Base-by-base conservation (phyloP, 768 basidiomycete species). In the Neoboletus subvelutipes region DNA sequence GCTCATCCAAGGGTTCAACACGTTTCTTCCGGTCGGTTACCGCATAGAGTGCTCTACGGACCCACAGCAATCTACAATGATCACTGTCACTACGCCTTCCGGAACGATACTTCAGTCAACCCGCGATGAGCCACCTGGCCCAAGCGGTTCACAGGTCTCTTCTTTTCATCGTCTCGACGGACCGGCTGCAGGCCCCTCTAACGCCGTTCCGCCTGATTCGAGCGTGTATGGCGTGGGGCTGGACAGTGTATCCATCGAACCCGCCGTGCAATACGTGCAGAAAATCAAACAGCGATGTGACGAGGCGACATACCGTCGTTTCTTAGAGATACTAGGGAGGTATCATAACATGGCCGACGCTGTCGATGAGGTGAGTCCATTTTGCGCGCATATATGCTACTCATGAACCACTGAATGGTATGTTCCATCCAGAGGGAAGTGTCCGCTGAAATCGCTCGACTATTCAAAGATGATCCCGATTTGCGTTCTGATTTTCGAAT, bases 1-100 rank as follows among this genome's bases (percentile, higher is more conserved):
- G 6, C 88, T 99, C 58, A 98, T 99, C 45, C 93, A 96, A 72
- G 95, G 95, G 11, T 99, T 99, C 81, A 98, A 98, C 75, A 97
- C 94, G 0, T 99, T 98, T 75, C 82, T 99, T 12, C 96, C 96
- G 4, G 81, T 84, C 22, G 96, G 96, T 17, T 99, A 98, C 69
- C 87, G 91, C 47, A 98, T 99, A 71, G 93, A 96, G 62, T 88
- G 86, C 63, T 81, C 81, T 15, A 76, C 75, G 33, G 86, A 90
- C 64, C 73, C 80, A n/a, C 76, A 81, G n/a, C 82, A 87, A 55
- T 74, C 80, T 34, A 80, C 83, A 34, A 78, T 80, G 62, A 90
- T 92, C 66, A 90, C 86, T 1, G 89, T 92, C 34, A 90, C 87
- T 0, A 90, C 89, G 0, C 90, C 90, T 2, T 77, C 80, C 1